Evolutionary conservation across 192 early-diverging fungal genomes (phyloP).

Genomic region (Coemansia sp.): DNA sequence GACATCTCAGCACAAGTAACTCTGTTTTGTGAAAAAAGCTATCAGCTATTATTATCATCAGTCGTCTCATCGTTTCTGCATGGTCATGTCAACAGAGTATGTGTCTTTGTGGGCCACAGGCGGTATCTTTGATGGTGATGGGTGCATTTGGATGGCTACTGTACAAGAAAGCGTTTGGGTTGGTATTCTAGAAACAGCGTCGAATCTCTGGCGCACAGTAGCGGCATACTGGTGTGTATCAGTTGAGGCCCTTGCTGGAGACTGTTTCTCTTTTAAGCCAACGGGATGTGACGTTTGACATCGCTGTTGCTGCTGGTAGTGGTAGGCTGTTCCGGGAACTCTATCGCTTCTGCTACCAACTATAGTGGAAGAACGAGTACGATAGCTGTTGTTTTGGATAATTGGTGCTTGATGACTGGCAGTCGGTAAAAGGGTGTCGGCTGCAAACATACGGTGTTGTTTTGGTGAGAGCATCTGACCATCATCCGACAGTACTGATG

Average conservation of each 20-base stretch:
- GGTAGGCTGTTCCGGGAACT: background rate
- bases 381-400: background rate
- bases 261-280: background rate
- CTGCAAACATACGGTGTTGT: background rate
- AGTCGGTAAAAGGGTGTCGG: background rate
- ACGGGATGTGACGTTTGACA: background rate
- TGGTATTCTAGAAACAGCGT: constrained; percentile 17
- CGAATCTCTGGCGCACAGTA: constrained; percentile 39
- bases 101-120: constrained; percentile 19
- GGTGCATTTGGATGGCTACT: constrained; percentile 50
- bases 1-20: too few species aligned
- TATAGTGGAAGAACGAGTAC: constrained; percentile 16
- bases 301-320: background rate
- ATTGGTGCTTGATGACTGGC: background rate
- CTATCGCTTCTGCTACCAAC: background rate
- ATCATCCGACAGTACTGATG: background rate
- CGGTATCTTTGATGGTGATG: constrained; percentile 20
- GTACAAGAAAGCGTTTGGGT: constrained; percentile 47
- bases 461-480: background rate
- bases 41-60: too few species aligned
- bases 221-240: background rate
- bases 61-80: background rate
- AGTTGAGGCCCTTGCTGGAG: background rate
- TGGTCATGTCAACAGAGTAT: constrained; percentile 30
- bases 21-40: too few species aligned